These are phyloP conservation scores for Thraustotheca clavata DNA, from an alignment of 352 stramenopile species.

Conservation along the genomic window DNA sequence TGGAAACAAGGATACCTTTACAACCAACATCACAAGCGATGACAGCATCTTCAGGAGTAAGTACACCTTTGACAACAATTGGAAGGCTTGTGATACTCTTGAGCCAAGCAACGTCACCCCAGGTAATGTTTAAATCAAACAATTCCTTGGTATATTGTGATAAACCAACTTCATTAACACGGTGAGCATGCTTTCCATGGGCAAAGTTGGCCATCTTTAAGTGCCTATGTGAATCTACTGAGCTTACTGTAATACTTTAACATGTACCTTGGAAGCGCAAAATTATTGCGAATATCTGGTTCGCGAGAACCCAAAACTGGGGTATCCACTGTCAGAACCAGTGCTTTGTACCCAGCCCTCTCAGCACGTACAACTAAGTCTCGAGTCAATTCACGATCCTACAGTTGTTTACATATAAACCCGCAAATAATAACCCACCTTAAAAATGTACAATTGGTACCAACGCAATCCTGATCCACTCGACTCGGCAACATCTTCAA, in stretches of 20 bases:
- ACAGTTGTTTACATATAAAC: too few relatives aligned
- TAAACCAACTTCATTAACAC: slow-evolving; percentile 35
- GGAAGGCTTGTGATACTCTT: slow-evolving; percentile 88
- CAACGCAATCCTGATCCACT: slow-evolving; percentile 10
- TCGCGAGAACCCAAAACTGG: slow-evolving; percentile 94
- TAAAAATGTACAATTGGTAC: slow-evolving; percentile 95
- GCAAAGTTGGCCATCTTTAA: slow-evolving; percentile 42
- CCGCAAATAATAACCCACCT: too few relatives aligned
- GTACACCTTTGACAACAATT: slow-evolving; percentile 91
- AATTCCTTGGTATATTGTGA: slow-evolving; percentile 80
- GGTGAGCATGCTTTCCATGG: slow-evolving; percentile 27
- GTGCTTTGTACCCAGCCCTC: slow-evolving; percentile 91
- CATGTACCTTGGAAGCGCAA: slow-evolving; percentile 69
- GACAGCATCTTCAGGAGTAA: slow-evolving; percentile 88
- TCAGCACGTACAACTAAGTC: slow-evolving; percentile 85
- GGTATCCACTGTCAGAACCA: slow-evolving; percentile 94
- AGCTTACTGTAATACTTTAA: slow-evolving; percentile 15
- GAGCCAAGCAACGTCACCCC: slow-evolving; percentile 88
- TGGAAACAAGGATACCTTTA: slow-evolving; percentile 89
- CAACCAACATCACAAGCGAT: slow-evolving; percentile 87
- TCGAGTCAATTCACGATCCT: slow-evolving; percentile 86
- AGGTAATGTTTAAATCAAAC: slow-evolving; percentile 93
- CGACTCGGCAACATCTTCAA: slow-evolving; percentile 63
- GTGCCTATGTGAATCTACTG: neutral
- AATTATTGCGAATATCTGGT: slow-evolving; percentile 91